phyloP scores from a whole-genome alignment of 2,329 filamentous ascomycete genomes.

The Stagonosporopsis vannaccii region DNA sequence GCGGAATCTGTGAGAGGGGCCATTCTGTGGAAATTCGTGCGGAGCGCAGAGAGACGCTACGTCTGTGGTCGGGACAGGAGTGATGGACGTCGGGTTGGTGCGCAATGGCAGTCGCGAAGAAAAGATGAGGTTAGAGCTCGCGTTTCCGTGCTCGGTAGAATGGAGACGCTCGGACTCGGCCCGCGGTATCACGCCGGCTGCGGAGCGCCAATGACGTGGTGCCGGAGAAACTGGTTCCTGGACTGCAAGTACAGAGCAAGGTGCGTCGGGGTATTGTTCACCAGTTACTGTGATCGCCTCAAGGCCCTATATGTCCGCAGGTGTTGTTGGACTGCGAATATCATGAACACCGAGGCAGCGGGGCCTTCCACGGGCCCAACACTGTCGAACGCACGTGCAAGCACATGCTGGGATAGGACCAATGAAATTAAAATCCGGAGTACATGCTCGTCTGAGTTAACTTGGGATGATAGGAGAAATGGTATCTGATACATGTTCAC shows the following conservation, averaged over 20 bases:
- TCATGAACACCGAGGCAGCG: background rate
- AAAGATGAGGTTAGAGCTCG: slow-evolving; percentile 23
- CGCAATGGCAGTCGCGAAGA: slow-evolving; percentile 34
- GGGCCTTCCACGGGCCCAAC: background rate
- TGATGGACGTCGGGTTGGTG: slow-evolving; percentile 21
- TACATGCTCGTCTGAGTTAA: background rate
- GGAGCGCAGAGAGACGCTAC: slow-evolving; percentile 19
- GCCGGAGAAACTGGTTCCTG: slow-evolving; percentile 19
- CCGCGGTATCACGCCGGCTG: slow-evolving; percentile 6
- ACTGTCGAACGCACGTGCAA: background rate
- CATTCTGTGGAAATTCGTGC: slow-evolving; percentile 64
- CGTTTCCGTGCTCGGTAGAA: slow-evolving; percentile 20
- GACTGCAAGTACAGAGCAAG: background rate
- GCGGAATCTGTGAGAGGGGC: slow-evolving; percentile 82
- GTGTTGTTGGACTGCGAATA: background rate
- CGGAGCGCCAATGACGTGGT: slow-evolving; percentile 22
- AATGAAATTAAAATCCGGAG: background rate
- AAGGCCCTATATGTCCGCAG: background rate
- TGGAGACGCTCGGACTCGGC: slow-evolving; percentile 16
- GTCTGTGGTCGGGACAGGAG: slow-evolving; percentile 21
- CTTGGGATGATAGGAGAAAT: slow-evolving; percentile 2
- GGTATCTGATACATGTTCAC: slow-evolving; percentile 8
- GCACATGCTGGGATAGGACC: background rate
- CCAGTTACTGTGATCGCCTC: no score
- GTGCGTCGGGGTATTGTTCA: background rate